A percentile compares a stretch with the other conserved stretches of the same genome.
phyloP scores from a whole-genome alignment of 164 flowering plant genomes.

The Pachysandra terminalis region DNA sequence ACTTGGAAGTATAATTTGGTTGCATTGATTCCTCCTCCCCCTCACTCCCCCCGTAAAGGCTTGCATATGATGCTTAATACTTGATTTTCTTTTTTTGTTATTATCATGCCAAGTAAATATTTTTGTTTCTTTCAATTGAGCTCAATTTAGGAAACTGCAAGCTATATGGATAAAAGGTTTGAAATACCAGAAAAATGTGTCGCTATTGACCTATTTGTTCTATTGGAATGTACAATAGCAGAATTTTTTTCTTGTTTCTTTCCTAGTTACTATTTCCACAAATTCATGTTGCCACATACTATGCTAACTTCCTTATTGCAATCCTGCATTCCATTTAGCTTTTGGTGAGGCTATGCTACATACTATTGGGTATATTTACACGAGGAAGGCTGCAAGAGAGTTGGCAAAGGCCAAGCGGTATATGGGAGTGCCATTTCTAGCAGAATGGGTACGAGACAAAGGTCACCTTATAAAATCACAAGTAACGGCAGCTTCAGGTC shows the following conservation, averaged over 20 bases:
- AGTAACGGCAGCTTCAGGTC: constrained; percentile 89
- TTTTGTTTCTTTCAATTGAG: neutral
- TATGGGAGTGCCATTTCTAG: constrained; percentile 86
- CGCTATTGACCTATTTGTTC: neutral
- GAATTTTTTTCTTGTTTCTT: too few species aligned
- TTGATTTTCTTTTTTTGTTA: neutral
- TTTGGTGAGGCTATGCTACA: constrained; percentile 98
- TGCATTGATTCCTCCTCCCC: too few species aligned
- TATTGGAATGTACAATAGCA: neutral
- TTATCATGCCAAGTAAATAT: neutral
- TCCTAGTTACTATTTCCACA: too few species aligned
- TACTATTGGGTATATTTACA: constrained; percentile 90
- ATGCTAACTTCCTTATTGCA: too few species aligned
- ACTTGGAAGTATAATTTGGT: too few species aligned
- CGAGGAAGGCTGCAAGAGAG: constrained; percentile 82
- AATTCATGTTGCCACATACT: too few species aligned
- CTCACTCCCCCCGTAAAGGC: too few species aligned
- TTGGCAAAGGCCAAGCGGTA: constrained; percentile 66
- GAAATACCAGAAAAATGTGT: neutral
- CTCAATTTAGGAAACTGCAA: neutral
- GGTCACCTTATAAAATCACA: constrained; percentile 85
- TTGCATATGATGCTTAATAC: neutral
- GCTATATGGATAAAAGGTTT: neutral
- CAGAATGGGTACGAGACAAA: constrained; percentile 96
- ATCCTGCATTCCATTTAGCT: too few species aligned